A percentile compares a stretch with the other conserved stretches of the same genome.
Evolutionary conservation across 1,139 yeast genomes (phyloP).

Genomic region (Pichia sp.): DNA sequence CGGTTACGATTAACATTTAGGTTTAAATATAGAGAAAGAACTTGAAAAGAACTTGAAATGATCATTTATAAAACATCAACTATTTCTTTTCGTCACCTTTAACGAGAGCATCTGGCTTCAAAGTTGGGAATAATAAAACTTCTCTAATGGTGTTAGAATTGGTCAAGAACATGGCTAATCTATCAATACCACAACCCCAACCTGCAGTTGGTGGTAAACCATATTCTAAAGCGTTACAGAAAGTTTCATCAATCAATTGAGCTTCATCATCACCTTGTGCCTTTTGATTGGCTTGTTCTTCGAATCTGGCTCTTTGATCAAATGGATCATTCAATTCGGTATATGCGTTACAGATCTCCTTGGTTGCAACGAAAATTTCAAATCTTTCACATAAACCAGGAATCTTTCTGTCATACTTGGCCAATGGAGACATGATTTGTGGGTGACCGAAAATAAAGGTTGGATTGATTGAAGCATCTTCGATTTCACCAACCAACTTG

Average conservation of each 20-base stretch:
- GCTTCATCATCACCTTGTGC: conserved; percentile 99
- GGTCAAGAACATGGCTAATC: conserved; percentile 96
- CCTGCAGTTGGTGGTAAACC: conserved; percentile 99
- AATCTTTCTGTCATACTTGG: conserved; percentile 85
- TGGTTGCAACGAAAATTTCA: conserved; percentile 97
- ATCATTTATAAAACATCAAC: background rate
- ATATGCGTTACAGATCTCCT: conserved; percentile 97
- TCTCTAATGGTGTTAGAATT: conserved; percentile 96
- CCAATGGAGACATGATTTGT: conserved; percentile 99
- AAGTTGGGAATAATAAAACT: conserved; percentile 95
- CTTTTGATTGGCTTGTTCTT: conserved; percentile 98
- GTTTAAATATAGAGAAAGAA: background rate
- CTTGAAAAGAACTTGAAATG: background rate
- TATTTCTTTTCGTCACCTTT: conserved; percentile 25
- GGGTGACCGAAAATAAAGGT: conserved; percentile 98
- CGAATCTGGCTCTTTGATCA: conserved; percentile 94
- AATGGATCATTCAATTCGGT: conserved; percentile 99
- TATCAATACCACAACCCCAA: conserved; percentile 99
- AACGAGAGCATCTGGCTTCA: conserved; percentile 71
- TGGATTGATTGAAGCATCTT: conserved; percentile 91
- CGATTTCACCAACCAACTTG: conserved; percentile 92
- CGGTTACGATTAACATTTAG: too few species aligned
- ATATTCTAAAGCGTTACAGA: conserved; percentile 96
- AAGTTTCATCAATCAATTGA: conserved; percentile 90
- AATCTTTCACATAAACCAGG: conserved; percentile 98